Base-by-base conservation (phyloP, 768 basidiomycete genomes). In the Russula griseocarnosa region DNA sequence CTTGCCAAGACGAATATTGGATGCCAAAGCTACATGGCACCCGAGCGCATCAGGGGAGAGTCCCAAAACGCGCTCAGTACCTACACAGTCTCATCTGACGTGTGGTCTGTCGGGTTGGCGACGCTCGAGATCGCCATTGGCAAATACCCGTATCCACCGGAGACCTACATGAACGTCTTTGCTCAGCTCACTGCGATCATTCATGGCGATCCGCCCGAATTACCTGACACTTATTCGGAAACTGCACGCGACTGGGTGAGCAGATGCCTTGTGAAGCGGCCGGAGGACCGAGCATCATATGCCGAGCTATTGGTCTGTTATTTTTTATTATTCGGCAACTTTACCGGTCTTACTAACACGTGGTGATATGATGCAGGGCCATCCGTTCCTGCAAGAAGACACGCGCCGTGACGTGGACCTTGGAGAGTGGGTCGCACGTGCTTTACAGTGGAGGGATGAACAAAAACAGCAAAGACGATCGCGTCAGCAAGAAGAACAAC, bases 11-110 rank as follows among this genome's bases (percentile, higher is more conserved):
- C 97, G 7, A 98, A 98, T 71, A 98, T 99, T 44, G 97, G 97
- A 8, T 99, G 97, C 73, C 97, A 99, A 74, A 89, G 86, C 65
- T 99, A 99, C 75, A 98, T 99, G 94, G 96, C 96, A 54, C 97
- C 96, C 44, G 96, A 99, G 72, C 87, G 97, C 32, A 98, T 99
- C 72, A 88, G 92, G 72, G 94, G 95, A 60, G 95, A 97, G 75
- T 93, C 92, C 1, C 86, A 87, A 71, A 88, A 90, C 71, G 86
- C 88, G 61, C 78, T 89, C 54, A 86, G 88, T 36, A 92, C 94
- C 5, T 99, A 99, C 76, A 94, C 94, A 22, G 94, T 98, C 60
- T 90, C 94, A 6, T 95, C 94, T 11, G 97, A 99, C 72, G 90
- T 99, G 16, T 99, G 96, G 96, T 97, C 94, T 8, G 84, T 98